Evolutionary conservation across 441 rosid species (phyloP).

Genomic region (Brassica hybrid): DNA sequence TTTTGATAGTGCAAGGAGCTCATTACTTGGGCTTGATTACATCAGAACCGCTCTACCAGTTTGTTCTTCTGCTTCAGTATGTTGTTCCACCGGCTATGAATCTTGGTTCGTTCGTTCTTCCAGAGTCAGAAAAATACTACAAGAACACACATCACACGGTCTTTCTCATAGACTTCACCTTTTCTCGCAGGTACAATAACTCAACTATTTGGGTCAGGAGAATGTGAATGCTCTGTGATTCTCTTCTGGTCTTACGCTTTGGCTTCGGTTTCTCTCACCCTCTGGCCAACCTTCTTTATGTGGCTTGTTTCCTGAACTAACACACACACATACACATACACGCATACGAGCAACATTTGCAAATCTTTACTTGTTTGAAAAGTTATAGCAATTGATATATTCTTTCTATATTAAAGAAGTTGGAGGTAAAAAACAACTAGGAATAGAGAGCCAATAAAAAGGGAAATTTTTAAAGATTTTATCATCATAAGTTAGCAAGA

Average conservation of each 20-base stretch:
- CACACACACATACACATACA: not conserved
- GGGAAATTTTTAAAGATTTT: conserved; percentile 6
- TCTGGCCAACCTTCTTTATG: conserved; percentile 77
- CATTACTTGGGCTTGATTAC: conserved; percentile 53
- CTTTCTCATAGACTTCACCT: conserved; percentile 6
- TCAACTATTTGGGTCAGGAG: conserved; percentile 65
- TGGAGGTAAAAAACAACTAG: conserved; percentile 32
- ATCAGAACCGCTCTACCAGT: conserved; percentile 62
- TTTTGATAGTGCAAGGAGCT: conserved; percentile 57
- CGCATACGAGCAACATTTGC: not conserved
- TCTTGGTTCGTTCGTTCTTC: conserved; percentile 55
- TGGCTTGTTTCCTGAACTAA: conserved; percentile 63
- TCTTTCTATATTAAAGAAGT: conserved; percentile 30
- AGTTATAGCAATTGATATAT: conserved; percentile 10
- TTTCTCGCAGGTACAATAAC: conserved; percentile 68
- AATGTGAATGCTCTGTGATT: conserved; percentile 78
- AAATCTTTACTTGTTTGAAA: not conserved
- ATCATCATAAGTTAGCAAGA: conserved; percentile 29
- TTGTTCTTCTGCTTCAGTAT: conserved; percentile 74
- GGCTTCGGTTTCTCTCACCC: conserved; percentile 63
- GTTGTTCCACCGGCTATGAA: conserved; percentile 82
- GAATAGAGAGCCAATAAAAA: conserved; percentile 23
- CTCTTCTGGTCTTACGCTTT: conserved; percentile 67
- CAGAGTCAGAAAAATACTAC: conserved; percentile 30
- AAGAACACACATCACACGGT: not conserved